Conservation (phyloP, 768 basidiomycete species). For the Russula foetens region DNA sequence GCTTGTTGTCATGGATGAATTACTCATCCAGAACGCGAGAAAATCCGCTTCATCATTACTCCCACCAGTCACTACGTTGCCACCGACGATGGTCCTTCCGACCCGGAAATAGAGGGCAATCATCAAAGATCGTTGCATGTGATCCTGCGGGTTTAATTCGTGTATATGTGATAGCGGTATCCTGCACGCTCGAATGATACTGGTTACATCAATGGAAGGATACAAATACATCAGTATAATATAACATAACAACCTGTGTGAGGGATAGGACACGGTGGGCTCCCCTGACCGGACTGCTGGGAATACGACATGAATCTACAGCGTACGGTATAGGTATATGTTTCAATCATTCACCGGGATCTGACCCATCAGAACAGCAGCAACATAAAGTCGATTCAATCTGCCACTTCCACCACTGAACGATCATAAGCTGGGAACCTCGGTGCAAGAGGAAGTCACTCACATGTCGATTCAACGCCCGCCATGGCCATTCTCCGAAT, state of each 20-base stretch:
- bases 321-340: neutral
- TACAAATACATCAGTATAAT: constrained; percentile 9
- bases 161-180: constrained; percentile 13
- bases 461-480: constrained; percentile 64
- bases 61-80: constrained; percentile 83
- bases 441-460: constrained; percentile 24
- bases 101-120: neutral
- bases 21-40: constrained; percentile 85
- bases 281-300: neutral
- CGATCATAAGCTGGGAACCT: neutral
- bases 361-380: constrained; percentile 43
- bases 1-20: constrained; percentile 89
- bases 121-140: too few relatives aligned
- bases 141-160: too few relatives aligned
- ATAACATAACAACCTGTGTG: neutral
- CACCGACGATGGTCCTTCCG: constrained; percentile 71
- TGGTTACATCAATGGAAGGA: constrained; percentile 5
- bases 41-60: constrained; percentile 64
- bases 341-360: constrained; percentile 36
- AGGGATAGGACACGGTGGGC: neutral
- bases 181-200: constrained; percentile 2
- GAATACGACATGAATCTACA: neutral
- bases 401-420: constrained; percentile 84
- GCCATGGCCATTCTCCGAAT: constrained; percentile 62
- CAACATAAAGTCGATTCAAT: constrained; percentile 58